Base-by-base conservation (phyloP, 805 yeast genomes). In the Saccharomyces paradoxus region DNA sequence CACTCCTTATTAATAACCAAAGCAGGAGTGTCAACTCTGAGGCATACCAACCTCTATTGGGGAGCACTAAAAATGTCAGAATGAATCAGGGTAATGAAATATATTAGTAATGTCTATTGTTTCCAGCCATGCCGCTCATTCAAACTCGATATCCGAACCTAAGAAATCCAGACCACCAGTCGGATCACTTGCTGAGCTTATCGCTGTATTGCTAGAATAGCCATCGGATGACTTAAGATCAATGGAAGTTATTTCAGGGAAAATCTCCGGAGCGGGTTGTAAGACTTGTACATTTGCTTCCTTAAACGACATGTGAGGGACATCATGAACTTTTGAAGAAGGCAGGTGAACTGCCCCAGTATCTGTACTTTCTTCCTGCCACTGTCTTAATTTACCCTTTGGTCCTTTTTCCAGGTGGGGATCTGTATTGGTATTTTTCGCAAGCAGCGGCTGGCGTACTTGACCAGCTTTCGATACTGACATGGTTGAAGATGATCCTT, bases 91-190 rank as follows among this genome's bases (percentile, higher is more conserved):
- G 44, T 21, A 37, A 21, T 37, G 22, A 8, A 37, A 4, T 5
- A 8, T n/a, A 37, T 9, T 9, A n/a, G 24, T 17, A 37, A 17
- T 21, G 24, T 21, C 13, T 17, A 37, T 37, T 37, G 44, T 37
- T 14, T 8, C 44, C 22, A 9, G 44, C 12, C 44, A 37, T 37
- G 44, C 24, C 12, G 2, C 9, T 48, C 31, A 48, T 32, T 48
- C 59, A 44, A 63, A 48, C 46, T 64, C 67, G 12, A 64, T 54
- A 50, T 65, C 69, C 2, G 68, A 64, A 3, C 61, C 69, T 21
- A 64, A 48, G 52, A 64, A 50, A 13, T 37, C 27, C n/a, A 55
- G 21, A 14, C 21, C 46, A 10, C 49, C 52, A 10, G 46, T 48
- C 4, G 37, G 46, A 46, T 48, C 51, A 24, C 44, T 17, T 2